Evolutionary conservation across 352 stramenopile genomes (phyloP), one percentile per base, ranked within the genome.

Genomic region (Pythium folliculosum): DNA sequence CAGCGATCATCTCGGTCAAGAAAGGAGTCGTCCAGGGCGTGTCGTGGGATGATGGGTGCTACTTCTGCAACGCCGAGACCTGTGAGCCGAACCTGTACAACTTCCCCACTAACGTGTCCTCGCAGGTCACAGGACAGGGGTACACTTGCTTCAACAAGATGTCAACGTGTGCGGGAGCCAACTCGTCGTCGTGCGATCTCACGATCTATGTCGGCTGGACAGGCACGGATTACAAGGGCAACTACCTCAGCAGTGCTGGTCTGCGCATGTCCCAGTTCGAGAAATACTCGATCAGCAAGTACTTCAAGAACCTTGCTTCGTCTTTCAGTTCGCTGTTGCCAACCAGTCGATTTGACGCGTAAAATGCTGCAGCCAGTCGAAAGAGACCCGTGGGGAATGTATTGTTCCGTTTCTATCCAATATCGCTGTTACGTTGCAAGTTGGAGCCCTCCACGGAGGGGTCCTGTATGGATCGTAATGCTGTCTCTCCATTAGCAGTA

Each of bases 181-280:
- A 83, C 27, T 72, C 78, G 23, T 73, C 78, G 9, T 55, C 75
- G 27, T 93, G 83, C 53, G 80, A 91, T 56, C 73, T 91, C 62
- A 92, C 84, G 25, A 69, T 94, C 37, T 92, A 92, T 51, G 78
- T 91, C 5, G 86, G 86, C 22, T 94, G 86, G 86, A 94, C 84
- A 0, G 86, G 86, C 23, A 94, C 86, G 5, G 86, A 94, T 65
- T 77, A 75, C 60, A 88, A 90, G 56, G 86, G 86, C 43, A 82
- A 92, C 67, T 92, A 92, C 67, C 66, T 94, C 27, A 86, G 82
- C 56, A 94, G 86, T 67, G 78, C 82, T 2, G 83, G 84, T 5
- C 66, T 92, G 60, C 86, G 86, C 17, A 90, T 92, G 74, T 94
- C 86, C 44, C 84, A 94, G 71, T 94, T 94, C 65, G 77, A 85